Evolutionary conservation across 371 early-diverging fungal genomes (phyloP).

Genomic region (Basidiobolus meristosporus): DNA sequence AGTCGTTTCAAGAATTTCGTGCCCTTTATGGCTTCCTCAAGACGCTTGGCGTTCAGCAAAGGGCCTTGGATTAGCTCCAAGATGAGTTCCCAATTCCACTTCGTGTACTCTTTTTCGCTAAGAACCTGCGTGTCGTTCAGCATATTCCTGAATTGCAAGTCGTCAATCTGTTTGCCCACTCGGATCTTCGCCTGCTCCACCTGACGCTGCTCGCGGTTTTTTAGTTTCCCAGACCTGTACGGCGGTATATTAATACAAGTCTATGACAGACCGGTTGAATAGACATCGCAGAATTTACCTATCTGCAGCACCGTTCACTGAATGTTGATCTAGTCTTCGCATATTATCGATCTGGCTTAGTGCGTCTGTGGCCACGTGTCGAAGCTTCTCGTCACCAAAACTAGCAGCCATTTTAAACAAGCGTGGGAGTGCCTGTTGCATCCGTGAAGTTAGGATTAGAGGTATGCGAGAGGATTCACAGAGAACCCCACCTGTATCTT

Average conservation of each 20-base stretch:
- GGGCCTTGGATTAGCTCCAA: conserved; percentile 59
- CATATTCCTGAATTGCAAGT: conserved; percentile 36
- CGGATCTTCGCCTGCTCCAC: conserved; percentile 43
- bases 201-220: conserved; percentile 5
- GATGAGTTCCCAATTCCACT: conserved; percentile 73
- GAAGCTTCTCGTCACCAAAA: conserved; percentile 48
- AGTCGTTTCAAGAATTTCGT: conserved; percentile 60
- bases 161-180: conserved; percentile 60
- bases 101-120: conserved; percentile 46
- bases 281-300: conserved; percentile 4
- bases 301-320: conserved; percentile 11
- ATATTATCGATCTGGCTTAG: conserved; percentile 51
- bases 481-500: not conserved
- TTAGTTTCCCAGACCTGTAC: not conserved
- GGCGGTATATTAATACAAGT: not conserved
- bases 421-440: conserved; percentile 34
- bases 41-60: conserved; percentile 37
- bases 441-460: conserved; percentile 6
- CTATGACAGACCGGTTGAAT: not conserved
- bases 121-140: conserved; percentile 56
- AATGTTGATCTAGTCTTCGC: no score
- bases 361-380: conserved; percentile 57
- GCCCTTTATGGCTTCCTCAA: conserved; percentile 58
- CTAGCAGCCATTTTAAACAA: conserved; percentile 57
- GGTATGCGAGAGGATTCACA: no score